These are phyloP conservation scores for Scedosporium boydii DNA, from an alignment of 2,329 filamentous ascomycete species.

Conservation along the genomic window DNA sequence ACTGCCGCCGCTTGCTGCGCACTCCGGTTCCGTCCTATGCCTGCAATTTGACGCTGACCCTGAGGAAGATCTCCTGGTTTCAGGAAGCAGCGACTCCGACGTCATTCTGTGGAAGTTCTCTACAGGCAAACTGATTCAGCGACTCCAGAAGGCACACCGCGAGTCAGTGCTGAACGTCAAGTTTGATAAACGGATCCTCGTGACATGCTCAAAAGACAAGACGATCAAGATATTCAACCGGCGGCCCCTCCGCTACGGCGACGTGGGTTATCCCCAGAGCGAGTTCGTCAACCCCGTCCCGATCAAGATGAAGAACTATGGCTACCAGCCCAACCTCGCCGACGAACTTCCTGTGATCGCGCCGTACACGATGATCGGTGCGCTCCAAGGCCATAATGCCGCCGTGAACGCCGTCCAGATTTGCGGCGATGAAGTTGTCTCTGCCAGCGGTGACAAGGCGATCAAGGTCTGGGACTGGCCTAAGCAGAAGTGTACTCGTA, in stretches of 20 bases:
- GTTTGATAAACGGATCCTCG: constrained; percentile 83
- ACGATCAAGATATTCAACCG: constrained; percentile 96
- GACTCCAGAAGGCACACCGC: constrained; percentile 64
- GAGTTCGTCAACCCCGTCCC: constrained; percentile 41
- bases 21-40: constrained; percentile 81
- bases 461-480: constrained; percentile 95
- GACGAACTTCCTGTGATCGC: constrained; percentile 42
- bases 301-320: constrained; percentile 42
- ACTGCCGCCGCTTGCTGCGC: constrained; percentile 63
- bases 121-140: constrained; percentile 73
- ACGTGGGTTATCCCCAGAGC: constrained; percentile 40
- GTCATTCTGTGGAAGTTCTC: constrained; percentile 92
- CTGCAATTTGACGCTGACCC: constrained; percentile 88
- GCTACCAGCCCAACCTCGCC: constrained; percentile 37
- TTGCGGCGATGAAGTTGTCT: constrained; percentile 75
- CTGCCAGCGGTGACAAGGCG: constrained; percentile 84
- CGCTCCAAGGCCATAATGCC: constrained; percentile 73
- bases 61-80: constrained; percentile 85
- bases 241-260: constrained; percentile 50
- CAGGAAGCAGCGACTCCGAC: constrained; percentile 84
- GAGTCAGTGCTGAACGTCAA: constrained; percentile 91
- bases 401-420: constrained; percentile 97
- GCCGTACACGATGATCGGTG: constrained; percentile 69
- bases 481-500: constrained; percentile 64
- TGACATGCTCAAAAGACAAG: constrained; percentile 96